A percentile compares a stretch with the other conserved stretches of the same genome.
phyloP scores from a whole-genome alignment of 2,329 filamentous ascomycete species.

The Pyricularia grisea region DNA sequence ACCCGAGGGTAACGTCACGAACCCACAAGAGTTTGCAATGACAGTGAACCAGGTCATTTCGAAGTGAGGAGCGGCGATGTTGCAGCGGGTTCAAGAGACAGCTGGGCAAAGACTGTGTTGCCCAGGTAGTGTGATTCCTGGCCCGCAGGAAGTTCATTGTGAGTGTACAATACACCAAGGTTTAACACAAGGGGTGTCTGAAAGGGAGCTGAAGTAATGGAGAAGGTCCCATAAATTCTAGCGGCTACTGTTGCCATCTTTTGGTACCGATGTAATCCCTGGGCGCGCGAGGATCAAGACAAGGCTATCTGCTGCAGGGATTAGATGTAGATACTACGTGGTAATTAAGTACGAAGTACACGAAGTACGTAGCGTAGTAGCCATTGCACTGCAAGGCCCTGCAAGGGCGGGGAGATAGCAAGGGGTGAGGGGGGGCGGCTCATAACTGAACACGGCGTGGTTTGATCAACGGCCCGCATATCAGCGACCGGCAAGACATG shows the following conservation, averaged over 20 bases:
- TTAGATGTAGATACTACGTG: not conserved
- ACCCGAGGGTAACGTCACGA: not conserved
- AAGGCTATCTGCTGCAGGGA: not conserved
- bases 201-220: not conserved
- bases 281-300: not conserved
- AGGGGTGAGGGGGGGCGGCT: not conserved
- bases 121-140: not conserved
- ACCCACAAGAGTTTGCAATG: not conserved
- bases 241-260: not conserved
- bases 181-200: not conserved
- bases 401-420: not conserved
- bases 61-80: not conserved
- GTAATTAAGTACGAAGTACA: not conserved
- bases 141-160: not conserved
- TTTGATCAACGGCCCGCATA: not conserved
- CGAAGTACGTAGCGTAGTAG: not conserved
- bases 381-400: not conserved
- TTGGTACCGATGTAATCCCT: not conserved
- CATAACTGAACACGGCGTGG: not conserved
- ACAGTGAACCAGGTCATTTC: not conserved
- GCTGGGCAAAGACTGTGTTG: not conserved
- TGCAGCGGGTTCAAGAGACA: not conserved
- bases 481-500: not conserved
- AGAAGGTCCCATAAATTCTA: not conserved
- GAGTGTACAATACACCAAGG: not conserved